phyloP scores from a whole-genome alignment of 805 yeast genomes.

The Millerozyma miso region DNA sequence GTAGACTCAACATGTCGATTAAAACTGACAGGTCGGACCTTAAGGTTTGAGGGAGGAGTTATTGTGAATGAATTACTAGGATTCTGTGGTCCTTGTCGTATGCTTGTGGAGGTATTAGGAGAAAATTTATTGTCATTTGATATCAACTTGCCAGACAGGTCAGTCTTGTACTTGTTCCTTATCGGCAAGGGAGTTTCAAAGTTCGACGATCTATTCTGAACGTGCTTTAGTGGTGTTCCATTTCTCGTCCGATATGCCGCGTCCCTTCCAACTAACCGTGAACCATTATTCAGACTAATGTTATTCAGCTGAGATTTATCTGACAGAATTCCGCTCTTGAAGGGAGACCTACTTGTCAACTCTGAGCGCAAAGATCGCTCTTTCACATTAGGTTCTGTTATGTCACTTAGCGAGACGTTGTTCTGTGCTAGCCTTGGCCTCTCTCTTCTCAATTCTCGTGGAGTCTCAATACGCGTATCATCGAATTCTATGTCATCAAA shows the following conservation, averaged over 20 bases:
- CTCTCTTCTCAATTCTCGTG: background rate
- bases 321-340: constrained; percentile 5
- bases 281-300: background rate
- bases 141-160: constrained; percentile 16
- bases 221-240: constrained; percentile 17
- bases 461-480: constrained; percentile 22
- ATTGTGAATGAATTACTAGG: background rate
- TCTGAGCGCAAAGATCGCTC: background rate
- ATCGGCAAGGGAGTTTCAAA: constrained; percentile 5
- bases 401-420: background rate
- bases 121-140: constrained; percentile 21
- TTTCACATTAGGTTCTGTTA: background rate
- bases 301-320: background rate
- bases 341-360: constrained; percentile 10
- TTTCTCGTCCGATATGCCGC: constrained; percentile 11
- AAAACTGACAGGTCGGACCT: constrained; percentile 11
- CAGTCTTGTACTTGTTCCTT: constrained; percentile 2
- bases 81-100: constrained; percentile 1
- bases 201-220: background rate
- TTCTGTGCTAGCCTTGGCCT: background rate
- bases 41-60: constrained; percentile 19
- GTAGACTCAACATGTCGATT: background rate
- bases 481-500: constrained; percentile 25
- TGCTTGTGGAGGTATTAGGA: constrained; percentile 9
- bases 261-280: background rate